Conservation (phyloP, 2,329 filamentous ascomycete genomes). For the Pyrenophora seminiperda region DNA sequence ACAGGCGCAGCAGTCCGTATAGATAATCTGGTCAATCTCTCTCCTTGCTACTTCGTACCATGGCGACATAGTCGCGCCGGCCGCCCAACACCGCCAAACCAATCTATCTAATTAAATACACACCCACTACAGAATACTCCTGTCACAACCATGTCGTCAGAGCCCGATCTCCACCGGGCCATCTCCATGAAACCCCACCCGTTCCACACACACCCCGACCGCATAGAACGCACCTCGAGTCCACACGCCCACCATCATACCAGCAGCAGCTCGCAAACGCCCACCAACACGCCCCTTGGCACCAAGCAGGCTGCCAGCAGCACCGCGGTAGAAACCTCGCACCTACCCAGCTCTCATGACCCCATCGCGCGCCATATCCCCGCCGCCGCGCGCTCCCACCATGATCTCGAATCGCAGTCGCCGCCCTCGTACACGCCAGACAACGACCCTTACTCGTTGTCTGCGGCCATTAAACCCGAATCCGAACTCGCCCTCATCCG, state of each 20-base stretch:
- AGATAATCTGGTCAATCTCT: too few relatives aligned
- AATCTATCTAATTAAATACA: too few relatives aligned
- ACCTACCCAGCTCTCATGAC: conserved; percentile 37
- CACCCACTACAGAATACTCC: too few relatives aligned
- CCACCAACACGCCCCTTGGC: conserved; percentile 17
- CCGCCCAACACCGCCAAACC: too few relatives aligned
- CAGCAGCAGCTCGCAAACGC: conserved; percentile 21
- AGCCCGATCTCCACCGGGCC: conserved; percentile 55
- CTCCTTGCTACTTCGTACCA: not conserved
- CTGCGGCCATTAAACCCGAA: conserved; percentile 75
- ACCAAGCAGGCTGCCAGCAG: conserved; percentile 42
- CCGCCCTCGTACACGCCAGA: conserved; percentile 65
- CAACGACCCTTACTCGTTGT: conserved; percentile 82
- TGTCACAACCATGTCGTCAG: conserved; percentile 44
- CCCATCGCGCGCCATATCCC: conserved; percentile 45
- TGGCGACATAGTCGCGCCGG: too few relatives aligned
- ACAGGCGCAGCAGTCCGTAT: too few relatives aligned
- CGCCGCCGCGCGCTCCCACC: conserved; percentile 21
- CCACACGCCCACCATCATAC: conserved; percentile 31
- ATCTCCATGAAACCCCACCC: conserved; percentile 56
- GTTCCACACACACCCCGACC: conserved; percentile 43
- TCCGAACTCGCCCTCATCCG: conserved; percentile 77
- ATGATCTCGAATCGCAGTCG: conserved; percentile 55
- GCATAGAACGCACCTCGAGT: conserved; percentile 36
- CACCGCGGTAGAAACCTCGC: conserved; percentile 48